These are phyloP conservation scores for Fusarium drepaniforme DNA, from an alignment of 2,329 filamentous ascomycete species.

Conservation along the genomic window DNA sequence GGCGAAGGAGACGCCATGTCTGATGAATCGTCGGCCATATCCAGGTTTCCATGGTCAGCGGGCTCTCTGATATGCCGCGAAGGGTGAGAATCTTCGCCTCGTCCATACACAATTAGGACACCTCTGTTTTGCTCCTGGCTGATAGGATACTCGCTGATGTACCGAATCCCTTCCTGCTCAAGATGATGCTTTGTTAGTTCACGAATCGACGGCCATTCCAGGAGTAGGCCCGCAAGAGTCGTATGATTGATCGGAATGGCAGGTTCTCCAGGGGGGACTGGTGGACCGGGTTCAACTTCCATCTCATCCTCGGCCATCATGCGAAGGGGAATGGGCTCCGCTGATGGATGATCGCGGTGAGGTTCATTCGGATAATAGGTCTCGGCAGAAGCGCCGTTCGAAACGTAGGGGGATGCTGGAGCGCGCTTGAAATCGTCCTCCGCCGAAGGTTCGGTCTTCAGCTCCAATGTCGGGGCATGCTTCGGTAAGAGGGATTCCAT, in stretches of 20 bases:
- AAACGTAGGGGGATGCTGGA: conserved; percentile 35
- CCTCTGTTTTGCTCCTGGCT: conserved; percentile 80
- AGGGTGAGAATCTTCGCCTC: conserved; percentile 78
- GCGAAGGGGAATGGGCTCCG: conserved; percentile 42
- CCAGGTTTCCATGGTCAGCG: conserved; percentile 53
- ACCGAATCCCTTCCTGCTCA: conserved; percentile 62
- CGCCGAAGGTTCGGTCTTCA: conserved; percentile 45
- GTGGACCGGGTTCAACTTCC: conserved; percentile 64
- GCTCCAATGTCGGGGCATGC: conserved; percentile 25
- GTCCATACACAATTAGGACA: conserved; percentile 79
- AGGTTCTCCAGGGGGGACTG: conserved; percentile 69
- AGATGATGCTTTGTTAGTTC: conserved; percentile 69
- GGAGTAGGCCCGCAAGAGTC: conserved; percentile 85
- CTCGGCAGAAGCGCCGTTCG: conserved; percentile 39
- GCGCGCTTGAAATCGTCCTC: conserved; percentile 47
- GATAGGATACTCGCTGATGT: conserved; percentile 80
- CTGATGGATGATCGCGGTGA: conserved; percentile 44
- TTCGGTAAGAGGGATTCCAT: conserved; percentile 48
- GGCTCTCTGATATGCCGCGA: conserved; percentile 61
- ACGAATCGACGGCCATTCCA: conserved; percentile 78
- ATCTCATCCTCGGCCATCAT: conserved; percentile 60
- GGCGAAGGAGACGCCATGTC: conserved; percentile 67
- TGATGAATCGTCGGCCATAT: conserved; percentile 61
- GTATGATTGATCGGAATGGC: conserved; percentile 89
- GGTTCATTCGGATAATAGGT: conserved; percentile 37